phyloP scores from a whole-genome alignment of 768 basidiomycete species.

The Punctularia strigosozonata region DNA sequence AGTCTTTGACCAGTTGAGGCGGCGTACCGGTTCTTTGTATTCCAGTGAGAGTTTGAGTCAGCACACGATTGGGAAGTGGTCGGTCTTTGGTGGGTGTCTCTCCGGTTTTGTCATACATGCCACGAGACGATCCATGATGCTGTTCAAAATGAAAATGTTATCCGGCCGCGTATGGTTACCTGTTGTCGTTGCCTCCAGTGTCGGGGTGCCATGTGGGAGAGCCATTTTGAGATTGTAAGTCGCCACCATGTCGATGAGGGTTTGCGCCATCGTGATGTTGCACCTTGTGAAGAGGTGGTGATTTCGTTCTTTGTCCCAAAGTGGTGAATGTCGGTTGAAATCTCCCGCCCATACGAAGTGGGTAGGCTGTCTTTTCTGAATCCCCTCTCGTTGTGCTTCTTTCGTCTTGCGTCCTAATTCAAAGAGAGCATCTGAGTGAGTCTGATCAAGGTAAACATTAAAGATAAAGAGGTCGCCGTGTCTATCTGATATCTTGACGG shows the following conservation, averaged over 20 bases:
- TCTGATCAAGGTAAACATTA: slow-evolving; percentile 9
- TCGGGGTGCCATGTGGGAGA: slow-evolving; percentile 4
- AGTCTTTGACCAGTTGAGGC: not conserved
- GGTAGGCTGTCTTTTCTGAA: too few species aligned
- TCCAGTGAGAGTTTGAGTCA: not conserved
- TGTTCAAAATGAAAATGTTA: slow-evolving; percentile 5
- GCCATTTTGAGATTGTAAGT: slow-evolving; percentile 4
- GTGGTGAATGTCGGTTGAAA: slow-evolving; percentile 29
- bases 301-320: slow-evolving; percentile 21
- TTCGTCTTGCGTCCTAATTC: too few species aligned
- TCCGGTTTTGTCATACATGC: not conserved
- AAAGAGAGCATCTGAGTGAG: not conserved
- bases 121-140: not conserved
- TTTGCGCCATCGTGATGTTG: not conserved
- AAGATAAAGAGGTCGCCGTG: slow-evolving; percentile 8
- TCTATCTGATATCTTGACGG: slow-evolving; percentile 10
- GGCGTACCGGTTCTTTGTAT: not conserved
- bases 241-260: slow-evolving; percentile 4
- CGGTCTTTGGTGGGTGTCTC: not conserved
- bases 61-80: slow-evolving; percentile 3
- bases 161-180: slow-evolving; percentile 6
- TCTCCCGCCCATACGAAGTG: slow-evolving; percentile 24
- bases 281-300: not conserved
- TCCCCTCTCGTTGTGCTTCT: not conserved
- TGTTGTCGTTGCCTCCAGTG: not conserved